phyloP scores from a whole-genome alignment of 2,329 filamentous ascomycete species.

The Mollisiaceae sp. region DNA sequence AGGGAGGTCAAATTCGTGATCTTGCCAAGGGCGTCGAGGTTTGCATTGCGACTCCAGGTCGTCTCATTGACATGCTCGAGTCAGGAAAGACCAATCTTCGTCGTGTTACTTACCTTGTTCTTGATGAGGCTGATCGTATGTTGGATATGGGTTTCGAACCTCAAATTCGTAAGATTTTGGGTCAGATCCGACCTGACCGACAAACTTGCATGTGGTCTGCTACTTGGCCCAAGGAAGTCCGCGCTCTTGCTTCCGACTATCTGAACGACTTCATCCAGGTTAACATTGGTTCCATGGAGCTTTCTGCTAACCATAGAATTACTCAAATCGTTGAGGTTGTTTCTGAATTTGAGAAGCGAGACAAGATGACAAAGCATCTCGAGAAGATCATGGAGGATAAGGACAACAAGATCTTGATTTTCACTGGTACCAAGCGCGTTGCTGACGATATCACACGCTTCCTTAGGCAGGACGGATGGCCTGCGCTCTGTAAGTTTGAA shows the following conservation, averaged over 20 bases:
- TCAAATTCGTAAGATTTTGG: slow-evolving; percentile 98
- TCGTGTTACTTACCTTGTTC: slow-evolving; percentile 95
- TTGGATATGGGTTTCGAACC: slow-evolving; percentile 99
- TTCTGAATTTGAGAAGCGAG: slow-evolving; percentile 95
- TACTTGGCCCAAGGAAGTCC: slow-evolving; percentile 98
- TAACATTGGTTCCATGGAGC: slow-evolving; percentile 95
- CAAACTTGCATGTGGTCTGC: slow-evolving; percentile 99
- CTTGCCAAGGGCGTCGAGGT: slow-evolving; percentile 95
- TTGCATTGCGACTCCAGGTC: slow-evolving; percentile 96
- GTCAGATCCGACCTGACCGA: slow-evolving; percentile 96
- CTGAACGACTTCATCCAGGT: slow-evolving; percentile 97
- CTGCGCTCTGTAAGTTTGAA: slow-evolving; percentile 80
- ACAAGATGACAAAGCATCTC: slow-evolving; percentile 95
- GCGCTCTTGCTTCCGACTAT: slow-evolving; percentile 88
- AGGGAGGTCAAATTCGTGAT: slow-evolving; percentile 95
- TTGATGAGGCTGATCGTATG: slow-evolving; percentile 99
- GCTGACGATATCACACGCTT: slow-evolving; percentile 98
- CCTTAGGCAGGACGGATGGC: slow-evolving; percentile 97
- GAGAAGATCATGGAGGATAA: slow-evolving; percentile 98
- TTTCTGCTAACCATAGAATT: slow-evolving; percentile 96
- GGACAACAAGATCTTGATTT: slow-evolving; percentile 93
- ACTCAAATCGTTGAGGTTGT: slow-evolving; percentile 98
- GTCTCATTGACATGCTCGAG: slow-evolving; percentile 98
- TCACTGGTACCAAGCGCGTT: slow-evolving; percentile 92
- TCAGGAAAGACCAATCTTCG: slow-evolving; percentile 97